Evolutionary conservation across 129 eudicot species (phyloP).

Genomic region (Smallanthus sonchifolius): DNA sequence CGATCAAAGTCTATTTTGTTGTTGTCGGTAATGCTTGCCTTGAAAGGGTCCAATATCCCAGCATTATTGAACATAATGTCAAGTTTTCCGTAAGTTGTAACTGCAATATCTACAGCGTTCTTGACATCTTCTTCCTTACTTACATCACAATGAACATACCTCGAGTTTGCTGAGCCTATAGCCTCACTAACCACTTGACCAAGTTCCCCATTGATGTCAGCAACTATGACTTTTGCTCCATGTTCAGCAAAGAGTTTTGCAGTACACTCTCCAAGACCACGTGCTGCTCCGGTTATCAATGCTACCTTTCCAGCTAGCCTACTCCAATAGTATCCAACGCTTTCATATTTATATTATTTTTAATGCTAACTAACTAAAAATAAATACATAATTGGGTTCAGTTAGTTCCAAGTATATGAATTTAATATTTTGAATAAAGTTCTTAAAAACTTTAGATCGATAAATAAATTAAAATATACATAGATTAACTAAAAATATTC

Average conservation of each 20-base stretch:
- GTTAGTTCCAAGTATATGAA: not conserved
- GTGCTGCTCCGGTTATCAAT: conserved; percentile 46
- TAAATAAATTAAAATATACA: not conserved
- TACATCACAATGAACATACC: conserved; percentile 51
- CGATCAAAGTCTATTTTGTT: conserved; percentile 23
- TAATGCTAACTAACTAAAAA: not conserved
- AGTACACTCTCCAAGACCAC: conserved; percentile 47
- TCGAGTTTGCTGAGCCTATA: conserved; percentile 30
- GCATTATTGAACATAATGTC: conserved; percentile 60
- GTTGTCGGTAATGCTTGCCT: conserved; percentile 25
- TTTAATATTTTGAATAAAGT: too few relatives aligned
- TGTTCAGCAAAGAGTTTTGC: conserved; percentile 42
- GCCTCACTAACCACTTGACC: conserved; percentile 35
- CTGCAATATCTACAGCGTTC: conserved; percentile 37
- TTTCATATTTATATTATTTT: not conserved
- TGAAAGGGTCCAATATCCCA: conserved; percentile 23
- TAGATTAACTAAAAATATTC: too few relatives aligned
- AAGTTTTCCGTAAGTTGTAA: conserved; percentile 48
- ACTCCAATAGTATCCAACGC: not conserved
- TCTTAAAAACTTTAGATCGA: not conserved
- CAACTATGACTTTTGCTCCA: conserved; percentile 52
- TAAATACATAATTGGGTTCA: too few relatives aligned
- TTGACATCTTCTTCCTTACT: conserved; percentile 38
- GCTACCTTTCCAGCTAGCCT: conserved; percentile 50
- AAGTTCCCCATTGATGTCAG: conserved; percentile 47